Conservation (phyloP, 1,284 basidiomycete genomes). For the Trametes pubescens region DNA sequence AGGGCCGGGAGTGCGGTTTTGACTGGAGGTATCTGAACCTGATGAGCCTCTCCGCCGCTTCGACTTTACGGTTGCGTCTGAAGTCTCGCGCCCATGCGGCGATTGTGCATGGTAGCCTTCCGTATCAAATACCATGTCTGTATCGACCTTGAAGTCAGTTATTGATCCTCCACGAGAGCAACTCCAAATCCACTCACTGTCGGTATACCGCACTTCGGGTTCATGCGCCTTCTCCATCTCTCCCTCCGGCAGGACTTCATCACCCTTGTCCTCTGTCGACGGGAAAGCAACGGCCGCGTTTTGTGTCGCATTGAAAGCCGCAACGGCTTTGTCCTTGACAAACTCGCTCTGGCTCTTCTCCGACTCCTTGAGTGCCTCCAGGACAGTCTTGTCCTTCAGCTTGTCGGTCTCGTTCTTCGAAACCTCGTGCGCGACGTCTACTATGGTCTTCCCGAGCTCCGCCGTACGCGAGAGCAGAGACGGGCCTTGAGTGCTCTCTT, state of each 20-base stretch:
- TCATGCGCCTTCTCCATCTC: slow-evolving; percentile 56
- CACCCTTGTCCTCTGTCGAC: slow-evolving; percentile 46
- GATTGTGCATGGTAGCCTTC: slow-evolving; percentile 71
- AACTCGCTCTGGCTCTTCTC: slow-evolving; percentile 32
- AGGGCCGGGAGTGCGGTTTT: slow-evolving; percentile 34
- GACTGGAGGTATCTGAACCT: slow-evolving; percentile 26
- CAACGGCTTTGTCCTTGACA: slow-evolving; percentile 37
- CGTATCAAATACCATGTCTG: slow-evolving; percentile 71
- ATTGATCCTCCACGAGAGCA: neutral
- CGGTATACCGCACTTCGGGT: slow-evolving; percentile 74
- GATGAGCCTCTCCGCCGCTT: slow-evolving; percentile 31
- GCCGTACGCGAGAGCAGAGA: slow-evolving; percentile 38
- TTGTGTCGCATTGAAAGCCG: slow-evolving; percentile 36
- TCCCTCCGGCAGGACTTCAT: slow-evolving; percentile 60
- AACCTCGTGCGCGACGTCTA: slow-evolving; percentile 41
- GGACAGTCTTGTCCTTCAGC: slow-evolving; percentile 40
- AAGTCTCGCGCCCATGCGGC: slow-evolving; percentile 50
- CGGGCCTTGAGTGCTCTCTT: slow-evolving; percentile 16
- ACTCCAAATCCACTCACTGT: slow-evolving; percentile 58
- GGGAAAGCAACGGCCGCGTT: slow-evolving; percentile 32
- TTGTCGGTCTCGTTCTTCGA: slow-evolving; percentile 41
- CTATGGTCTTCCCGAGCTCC: slow-evolving; percentile 43
- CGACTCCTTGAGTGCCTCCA: slow-evolving; percentile 36
- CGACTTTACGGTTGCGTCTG: slow-evolving; percentile 48
- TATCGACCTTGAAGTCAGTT: neutral